Conservation (phyloP, 306 rosid species). For the Trifolium dubium region DNA sequence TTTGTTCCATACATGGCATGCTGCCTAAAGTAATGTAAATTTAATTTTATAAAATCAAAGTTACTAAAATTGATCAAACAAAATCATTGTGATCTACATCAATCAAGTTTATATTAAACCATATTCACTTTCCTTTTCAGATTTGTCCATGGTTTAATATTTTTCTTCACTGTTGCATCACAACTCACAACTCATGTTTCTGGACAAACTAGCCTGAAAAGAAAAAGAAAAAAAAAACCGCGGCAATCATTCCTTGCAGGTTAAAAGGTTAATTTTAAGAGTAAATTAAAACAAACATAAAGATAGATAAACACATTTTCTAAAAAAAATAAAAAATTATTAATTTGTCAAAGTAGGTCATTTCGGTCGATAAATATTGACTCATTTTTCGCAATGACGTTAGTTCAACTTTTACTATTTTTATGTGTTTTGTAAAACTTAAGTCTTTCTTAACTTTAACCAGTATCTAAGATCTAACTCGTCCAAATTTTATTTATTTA, state of each 20-base stretch:
- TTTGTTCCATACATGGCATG: constrained; percentile 26
- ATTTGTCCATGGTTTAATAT: not conserved
- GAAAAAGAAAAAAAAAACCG: not conserved
- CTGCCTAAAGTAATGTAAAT: not conserved
- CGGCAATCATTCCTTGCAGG: not conserved
- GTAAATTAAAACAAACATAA: not conserved
- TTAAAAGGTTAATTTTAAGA: not conserved
- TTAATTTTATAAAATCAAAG: not conserved
- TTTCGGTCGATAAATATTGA: no score
- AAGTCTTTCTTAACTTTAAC: no score
- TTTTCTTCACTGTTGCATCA: not conserved
- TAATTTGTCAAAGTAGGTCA: no score
- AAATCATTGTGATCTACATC: not conserved
- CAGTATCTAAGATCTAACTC: no score
- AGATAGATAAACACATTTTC: no score
- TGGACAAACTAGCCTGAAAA: not conserved
- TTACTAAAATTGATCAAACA: constrained; percentile 29
- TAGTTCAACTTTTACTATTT: no score
- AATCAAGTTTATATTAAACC: constrained; percentile 24
- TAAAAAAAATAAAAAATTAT: no score
- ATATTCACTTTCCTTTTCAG: not conserved
- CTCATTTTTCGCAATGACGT: no score
- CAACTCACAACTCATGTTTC: not conserved
- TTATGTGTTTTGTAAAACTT: no score
- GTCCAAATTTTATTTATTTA: no score